Evolutionary conservation across 139 green algal species (phyloP), one percentile per base, ranked within the genome.

Genomic region (Raphidocelis subcapitata): DNA sequence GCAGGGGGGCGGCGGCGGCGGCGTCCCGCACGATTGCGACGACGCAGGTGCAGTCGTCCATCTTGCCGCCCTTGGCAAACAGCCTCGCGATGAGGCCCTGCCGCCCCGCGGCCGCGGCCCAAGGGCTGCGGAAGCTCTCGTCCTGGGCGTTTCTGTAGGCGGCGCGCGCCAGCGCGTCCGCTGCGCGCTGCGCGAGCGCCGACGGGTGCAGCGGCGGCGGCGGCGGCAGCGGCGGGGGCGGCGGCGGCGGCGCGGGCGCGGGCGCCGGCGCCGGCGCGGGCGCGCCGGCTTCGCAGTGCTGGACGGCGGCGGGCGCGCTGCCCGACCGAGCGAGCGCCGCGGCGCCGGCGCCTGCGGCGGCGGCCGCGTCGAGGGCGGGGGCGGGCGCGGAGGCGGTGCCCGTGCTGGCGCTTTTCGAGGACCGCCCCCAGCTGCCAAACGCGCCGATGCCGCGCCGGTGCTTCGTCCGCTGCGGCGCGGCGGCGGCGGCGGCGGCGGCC

Each of bases 41-140:
- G 31, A 96, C 76, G 1, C 82, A 86, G 0, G 92, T 94, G 37
- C 91, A 85, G 82, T 97, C 92, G 75, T 97, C 92, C 73, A 88
- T 80, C 81, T 97, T 97, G 57, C 92, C 92, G 24, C 92, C 92
- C 5, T 74, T 65, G 0, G 83, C 76, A 44, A 84, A 82, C 29
- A 91, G 62, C 10, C 79, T 68, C 24, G 62, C 57, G 2, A 86
- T 41, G 61, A 78, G 44, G 41, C 72, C 72, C 3, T 51, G 35
- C 32, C 41, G 33, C 3, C 76, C 56, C 16, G 70, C 69, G 12
- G 72, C 66, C 1, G 73, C 71, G 36, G 72, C 46, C 72, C 55
- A 75, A 3, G 74, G 73, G 47, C 33, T 60, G 18, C 51, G 68
- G 65, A 62, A 83, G 54, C 69, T 62, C 56, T 75, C 62, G 23